Base-by-base conservation (phyloP, 345 rosid genomes). In the Aegle marmelos region DNA sequence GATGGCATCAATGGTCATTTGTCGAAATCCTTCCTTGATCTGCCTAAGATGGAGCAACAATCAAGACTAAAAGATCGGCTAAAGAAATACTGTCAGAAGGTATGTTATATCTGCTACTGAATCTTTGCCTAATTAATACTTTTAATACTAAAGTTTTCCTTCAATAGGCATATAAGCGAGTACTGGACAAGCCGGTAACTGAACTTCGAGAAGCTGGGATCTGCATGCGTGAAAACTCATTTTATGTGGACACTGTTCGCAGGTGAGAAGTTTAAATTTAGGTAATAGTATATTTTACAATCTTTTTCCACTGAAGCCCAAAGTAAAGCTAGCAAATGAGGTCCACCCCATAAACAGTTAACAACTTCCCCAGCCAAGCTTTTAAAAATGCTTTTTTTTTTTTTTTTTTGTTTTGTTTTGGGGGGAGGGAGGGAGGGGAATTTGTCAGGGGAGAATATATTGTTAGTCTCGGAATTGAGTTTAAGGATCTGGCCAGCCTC, bases 151-250 rank as follows among this genome's bases (percentile, higher is more conserved):
- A 79, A 75, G 28, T 62, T 62, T 84, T 78, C 75, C 33, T 70
- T 78, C 63, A 69, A 30, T 57, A 95, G 98, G 98, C 97, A 84
- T 91, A 93, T 86, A 89, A 85, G 86, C 82, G 96, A 65, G 98
- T 87, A 21, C 85, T 93, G 53, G 94, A 93, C 86, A 95, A 92
- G 81, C 98, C 99, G 56, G 90, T 88, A 68, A 89, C 93, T 83
- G 99, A 93, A 89, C 82, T 95, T 85, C 92, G 95, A 82, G 99
- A 95, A 82, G 99, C 99, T 78, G 99, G 97, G 80, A 92, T 95
- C 75, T 95, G 99, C 91, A 95, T 95, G 99, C 90, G 98, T 53
- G 99, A 95, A 86, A 95, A 95, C 78, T 84, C 99, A 45, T 93
- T 95, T 80, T 95, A 93, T 79, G 92, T 91, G 70, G 99, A 95